Evolutionary conservation across 1,284 basidiomycete genomes (phyloP).

Genomic region (Chalciporus sp.): DNA sequence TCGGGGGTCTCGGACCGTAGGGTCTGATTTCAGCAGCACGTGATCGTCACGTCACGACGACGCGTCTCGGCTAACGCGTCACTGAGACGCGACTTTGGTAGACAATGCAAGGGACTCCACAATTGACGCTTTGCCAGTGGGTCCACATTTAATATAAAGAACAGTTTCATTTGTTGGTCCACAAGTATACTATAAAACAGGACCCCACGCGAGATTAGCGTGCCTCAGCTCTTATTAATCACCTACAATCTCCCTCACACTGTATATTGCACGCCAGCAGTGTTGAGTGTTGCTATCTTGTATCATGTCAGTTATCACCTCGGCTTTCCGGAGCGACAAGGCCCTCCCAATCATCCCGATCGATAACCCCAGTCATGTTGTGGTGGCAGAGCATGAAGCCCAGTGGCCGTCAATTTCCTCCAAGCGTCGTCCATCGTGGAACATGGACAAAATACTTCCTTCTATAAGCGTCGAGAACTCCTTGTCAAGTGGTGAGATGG

Average conservation of each 20-base stretch:
- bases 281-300: not conserved
- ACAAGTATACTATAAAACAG: slow-evolving; percentile 9
- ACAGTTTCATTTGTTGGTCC: slow-evolving; percentile 7
- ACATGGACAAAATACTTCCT: slow-evolving; percentile 15
- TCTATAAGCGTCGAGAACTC: slow-evolving; percentile 17
- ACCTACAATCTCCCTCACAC: not conserved
- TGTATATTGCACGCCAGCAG: not conserved
- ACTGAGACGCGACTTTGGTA: not conserved
- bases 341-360: slow-evolving; percentile 22
- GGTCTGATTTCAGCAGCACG: slow-evolving; percentile 11
- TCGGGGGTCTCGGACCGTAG: not conserved
- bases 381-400: not conserved
- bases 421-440: not conserved
- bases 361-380: not conserved
- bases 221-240: not conserved
- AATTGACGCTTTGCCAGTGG: slow-evolving; percentile 8
- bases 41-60: slow-evolving; percentile 13
- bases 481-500: slow-evolving; percentile 23
- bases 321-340: slow-evolving; percentile 15
- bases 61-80: not conserved
- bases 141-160: slow-evolving; percentile 8
- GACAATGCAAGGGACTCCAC: slow-evolving; percentile 1
- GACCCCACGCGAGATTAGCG: not conserved
- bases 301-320: slow-evolving; percentile 13
- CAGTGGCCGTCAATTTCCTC: not conserved